A percentile compares a stretch with the other conserved stretches of the same genome.
These are phyloP conservation scores for Abortiporus biennis DNA, from an alignment of 1,284 basidiomycete species.

Conservation along the genomic window DNA sequence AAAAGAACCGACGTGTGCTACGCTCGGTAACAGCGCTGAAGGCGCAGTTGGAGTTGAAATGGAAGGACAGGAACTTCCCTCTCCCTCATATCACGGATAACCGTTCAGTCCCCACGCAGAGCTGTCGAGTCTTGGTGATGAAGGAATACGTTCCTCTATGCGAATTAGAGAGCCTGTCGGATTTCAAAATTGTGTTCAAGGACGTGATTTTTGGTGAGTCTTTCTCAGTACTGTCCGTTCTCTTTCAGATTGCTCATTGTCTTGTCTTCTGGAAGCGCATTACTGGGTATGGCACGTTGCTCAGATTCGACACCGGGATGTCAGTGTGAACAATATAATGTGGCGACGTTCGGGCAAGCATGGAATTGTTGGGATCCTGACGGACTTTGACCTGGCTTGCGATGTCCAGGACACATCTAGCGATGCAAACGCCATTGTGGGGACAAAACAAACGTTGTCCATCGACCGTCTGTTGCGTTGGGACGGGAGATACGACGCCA, in stretches of 20 bases:
- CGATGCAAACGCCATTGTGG: no score
- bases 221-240: neutral
- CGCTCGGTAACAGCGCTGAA: no score
- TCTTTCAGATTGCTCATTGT: neutral
- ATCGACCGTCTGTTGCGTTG: no score
- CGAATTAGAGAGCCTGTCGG: slow-evolving; percentile 1
- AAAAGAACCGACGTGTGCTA: no score
- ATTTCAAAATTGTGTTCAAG: slow-evolving; percentile 9
- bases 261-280: neutral
- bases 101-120: no score
- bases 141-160: slow-evolving; percentile 11
- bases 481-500: no score
- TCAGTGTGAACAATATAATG: slow-evolving; percentile 1
- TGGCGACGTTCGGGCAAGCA: slow-evolving; percentile 2
- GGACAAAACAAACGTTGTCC: no score
- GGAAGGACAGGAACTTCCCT: no score
- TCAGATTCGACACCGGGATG: neutral
- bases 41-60: no score
- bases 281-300: slow-evolving; percentile 5
- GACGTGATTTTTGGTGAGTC: slow-evolving; percentile 15
- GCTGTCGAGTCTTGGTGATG: slow-evolving; percentile 11
- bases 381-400: slow-evolving; percentile 1
- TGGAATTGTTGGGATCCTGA: neutral
- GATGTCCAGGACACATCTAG: no score
- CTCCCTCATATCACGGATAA: no score